Evolutionary conservation across 306 rosid species (phyloP).

Genomic region (Rubus parviflorus): DNA sequence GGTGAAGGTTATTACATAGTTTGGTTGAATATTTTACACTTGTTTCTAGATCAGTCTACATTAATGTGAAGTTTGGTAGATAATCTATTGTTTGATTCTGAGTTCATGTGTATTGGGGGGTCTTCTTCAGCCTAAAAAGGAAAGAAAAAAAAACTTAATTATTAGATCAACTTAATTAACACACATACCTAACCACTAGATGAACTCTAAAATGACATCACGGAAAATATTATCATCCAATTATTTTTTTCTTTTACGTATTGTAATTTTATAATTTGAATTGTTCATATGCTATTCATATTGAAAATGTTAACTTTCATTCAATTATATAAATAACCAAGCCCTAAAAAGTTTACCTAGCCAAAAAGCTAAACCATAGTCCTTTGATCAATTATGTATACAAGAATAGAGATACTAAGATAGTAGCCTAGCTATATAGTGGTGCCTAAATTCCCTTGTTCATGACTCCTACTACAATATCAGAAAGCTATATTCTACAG

Average conservation of each 20-base stretch:
- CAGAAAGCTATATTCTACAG: neutral
- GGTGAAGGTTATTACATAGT: neutral
- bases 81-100: neutral
- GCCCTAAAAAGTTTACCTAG: neutral
- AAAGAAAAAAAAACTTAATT: too few relatives aligned
- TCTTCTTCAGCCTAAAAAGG: neutral
- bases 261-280: too few relatives aligned
- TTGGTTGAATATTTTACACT: neutral
- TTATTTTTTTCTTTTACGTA: too few relatives aligned
- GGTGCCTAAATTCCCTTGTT: conserved; percentile 12
- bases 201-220: too few relatives aligned
- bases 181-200: too few relatives aligned
- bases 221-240: too few relatives aligned
- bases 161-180: too few relatives aligned
- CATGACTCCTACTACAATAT: neutral
- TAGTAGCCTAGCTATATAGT: neutral
- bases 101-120: neutral
- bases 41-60: neutral
- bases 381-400: neutral
- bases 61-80: neutral
- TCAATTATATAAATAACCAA: neutral
- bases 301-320: neutral
- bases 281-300: too few relatives aligned
- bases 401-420: neutral
- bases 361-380: neutral